phyloP scores from a whole-genome alignment of 164 flowering plant genomes.

The Annona cherimola region DNA sequence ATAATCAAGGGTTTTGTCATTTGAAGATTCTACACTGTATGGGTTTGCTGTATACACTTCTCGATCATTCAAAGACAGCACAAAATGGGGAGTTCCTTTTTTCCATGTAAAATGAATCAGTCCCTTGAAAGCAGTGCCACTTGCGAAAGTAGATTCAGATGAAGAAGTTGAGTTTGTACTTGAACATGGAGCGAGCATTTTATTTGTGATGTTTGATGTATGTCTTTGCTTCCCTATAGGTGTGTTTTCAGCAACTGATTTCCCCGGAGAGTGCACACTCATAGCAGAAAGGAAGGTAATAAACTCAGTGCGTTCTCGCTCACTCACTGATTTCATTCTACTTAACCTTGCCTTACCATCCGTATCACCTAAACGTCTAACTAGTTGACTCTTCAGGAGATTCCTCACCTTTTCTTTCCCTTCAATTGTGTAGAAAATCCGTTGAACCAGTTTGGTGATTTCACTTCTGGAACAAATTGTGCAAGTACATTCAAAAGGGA shows the following conservation, averaged over 20 bases:
- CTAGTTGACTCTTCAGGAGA: constrained; percentile 47
- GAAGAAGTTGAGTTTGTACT: constrained; percentile 40
- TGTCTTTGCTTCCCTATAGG: constrained; percentile 10
- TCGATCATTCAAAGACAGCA: constrained; percentile 61
- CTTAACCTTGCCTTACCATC: constrained; percentile 20
- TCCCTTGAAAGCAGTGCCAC: constrained; percentile 39
- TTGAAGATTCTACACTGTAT: constrained; percentile 28
- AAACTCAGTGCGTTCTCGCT: constrained; percentile 20
- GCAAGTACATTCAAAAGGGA: constrained; percentile 30
- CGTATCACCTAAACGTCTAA: constrained; percentile 29
- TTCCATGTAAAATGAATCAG: constrained; percentile 71
- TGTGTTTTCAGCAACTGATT: constrained; percentile 20
- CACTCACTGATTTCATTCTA: constrained; percentile 23
- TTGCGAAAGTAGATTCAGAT: constrained; percentile 36
- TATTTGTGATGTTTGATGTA: constrained; percentile 27
- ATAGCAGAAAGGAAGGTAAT: constrained; percentile 28
- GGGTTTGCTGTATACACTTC: constrained; percentile 52
- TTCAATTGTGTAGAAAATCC: constrained; percentile 44
- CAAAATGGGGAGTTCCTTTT: constrained; percentile 53
- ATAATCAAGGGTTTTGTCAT: constrained; percentile 37
- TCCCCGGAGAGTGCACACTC: constrained; percentile 21
- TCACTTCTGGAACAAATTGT: constrained; percentile 25
- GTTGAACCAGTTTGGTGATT: constrained; percentile 22
- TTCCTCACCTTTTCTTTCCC: constrained; percentile 44
- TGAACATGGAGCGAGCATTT: constrained; percentile 34